These are phyloP conservation scores for Thielaviopsis musarum DNA, from an alignment of 2,329 filamentous ascomycete species.

Conservation along the genomic window DNA sequence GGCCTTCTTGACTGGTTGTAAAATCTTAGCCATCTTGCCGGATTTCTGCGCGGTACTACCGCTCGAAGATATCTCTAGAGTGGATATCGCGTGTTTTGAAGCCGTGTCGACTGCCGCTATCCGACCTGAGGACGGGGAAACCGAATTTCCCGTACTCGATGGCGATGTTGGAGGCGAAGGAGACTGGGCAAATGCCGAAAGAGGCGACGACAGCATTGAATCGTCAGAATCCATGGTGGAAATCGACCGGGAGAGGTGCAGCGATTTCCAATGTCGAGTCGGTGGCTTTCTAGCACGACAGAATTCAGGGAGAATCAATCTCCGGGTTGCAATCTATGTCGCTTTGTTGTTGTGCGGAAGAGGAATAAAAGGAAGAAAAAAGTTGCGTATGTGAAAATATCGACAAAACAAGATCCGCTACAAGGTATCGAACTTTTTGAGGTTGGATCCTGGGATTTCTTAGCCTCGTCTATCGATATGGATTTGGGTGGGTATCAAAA, in stretches of 20 bases:
- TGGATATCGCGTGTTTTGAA: neutral
- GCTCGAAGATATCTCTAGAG: neutral
- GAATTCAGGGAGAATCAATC: slow-evolving; percentile 7
- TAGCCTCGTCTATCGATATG: neutral
- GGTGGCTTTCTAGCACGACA: neutral
- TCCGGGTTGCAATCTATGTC: neutral
- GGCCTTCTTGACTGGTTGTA: neutral
- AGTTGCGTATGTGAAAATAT: neutral
- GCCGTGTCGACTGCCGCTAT: neutral
- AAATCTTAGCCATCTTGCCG: neutral
- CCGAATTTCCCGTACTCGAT: neutral
- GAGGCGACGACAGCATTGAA: slow-evolving; percentile 35
- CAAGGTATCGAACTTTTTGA: neutral
- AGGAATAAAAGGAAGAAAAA: neutral
- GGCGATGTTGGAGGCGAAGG: slow-evolving; percentile 28
- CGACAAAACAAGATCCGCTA: neutral
- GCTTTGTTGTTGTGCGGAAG: neutral
- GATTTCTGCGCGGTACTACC: neutral
- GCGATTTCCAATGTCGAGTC: neutral
- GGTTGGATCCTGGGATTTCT: neutral
- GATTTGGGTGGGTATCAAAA: neutral
- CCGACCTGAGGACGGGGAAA: neutral
- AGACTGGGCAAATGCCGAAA: slow-evolving; percentile 36
- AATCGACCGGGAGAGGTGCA: neutral
- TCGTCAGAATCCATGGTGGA: neutral